phyloP scores from a whole-genome alignment of 495 filamentous ascomycete species.

The Entonaema liquescens region DNA sequence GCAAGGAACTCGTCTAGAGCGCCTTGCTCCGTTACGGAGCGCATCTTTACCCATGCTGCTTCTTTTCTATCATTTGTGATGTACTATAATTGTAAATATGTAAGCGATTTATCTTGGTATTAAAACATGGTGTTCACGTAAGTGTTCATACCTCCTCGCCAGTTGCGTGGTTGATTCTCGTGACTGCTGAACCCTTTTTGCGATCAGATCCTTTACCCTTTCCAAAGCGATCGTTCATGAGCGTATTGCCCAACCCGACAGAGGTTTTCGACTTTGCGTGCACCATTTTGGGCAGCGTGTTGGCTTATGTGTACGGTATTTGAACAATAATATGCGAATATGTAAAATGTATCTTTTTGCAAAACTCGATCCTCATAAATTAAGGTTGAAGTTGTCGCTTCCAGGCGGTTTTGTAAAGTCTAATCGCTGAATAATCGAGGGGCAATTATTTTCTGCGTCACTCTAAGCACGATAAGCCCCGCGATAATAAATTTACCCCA shows the following conservation, averaged over 20 bases:
- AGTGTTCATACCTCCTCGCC: slow-evolving; percentile 60
- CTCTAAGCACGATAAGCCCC: slow-evolving; percentile 35
- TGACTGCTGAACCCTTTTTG: slow-evolving; percentile 67
- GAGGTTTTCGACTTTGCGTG: slow-evolving; percentile 93
- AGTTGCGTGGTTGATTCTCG: slow-evolving; percentile 66
- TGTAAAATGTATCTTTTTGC: slow-evolving; percentile 2
- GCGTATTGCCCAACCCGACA: slow-evolving; percentile 82
- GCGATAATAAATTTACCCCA: slow-evolving; percentile 51
- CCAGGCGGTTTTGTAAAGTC: slow-evolving; percentile 15
- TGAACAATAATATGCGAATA: background rate
- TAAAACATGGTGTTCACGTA: background rate
- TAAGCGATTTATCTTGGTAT: slow-evolving; percentile 7
- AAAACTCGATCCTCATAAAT: background rate
- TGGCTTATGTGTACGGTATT: background rate
- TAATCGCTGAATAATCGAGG: slow-evolving; percentile 51
- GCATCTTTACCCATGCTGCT: slow-evolving; percentile 93
- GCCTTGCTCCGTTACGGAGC: slow-evolving; percentile 95
- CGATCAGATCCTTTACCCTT: slow-evolving; percentile 80
- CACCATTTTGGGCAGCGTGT: slow-evolving; percentile 68
- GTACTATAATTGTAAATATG: slow-evolving; percentile 53
- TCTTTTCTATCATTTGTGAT: slow-evolving; percentile 78
- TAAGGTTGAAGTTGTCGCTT: slow-evolving; percentile 15
- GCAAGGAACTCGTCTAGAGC: slow-evolving; percentile 80
- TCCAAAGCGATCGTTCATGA: slow-evolving; percentile 94
- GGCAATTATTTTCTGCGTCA: slow-evolving; percentile 50